These are phyloP conservation scores for Bruguiera hainesii DNA, from an alignment of 441 rosid genomes.

Conservation along the genomic window DNA sequence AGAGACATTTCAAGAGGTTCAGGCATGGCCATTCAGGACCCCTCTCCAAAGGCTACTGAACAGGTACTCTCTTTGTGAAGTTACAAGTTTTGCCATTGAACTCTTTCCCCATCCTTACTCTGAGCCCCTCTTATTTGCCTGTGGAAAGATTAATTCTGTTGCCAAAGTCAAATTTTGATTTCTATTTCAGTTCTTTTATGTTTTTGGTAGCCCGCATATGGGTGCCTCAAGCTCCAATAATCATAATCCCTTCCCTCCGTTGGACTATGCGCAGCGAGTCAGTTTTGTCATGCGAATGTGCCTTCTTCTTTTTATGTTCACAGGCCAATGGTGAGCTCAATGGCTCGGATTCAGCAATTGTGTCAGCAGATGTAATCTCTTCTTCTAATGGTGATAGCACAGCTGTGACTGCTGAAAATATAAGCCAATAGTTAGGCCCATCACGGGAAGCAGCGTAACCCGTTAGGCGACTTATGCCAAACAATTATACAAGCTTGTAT, in stretches of 20 bases:
- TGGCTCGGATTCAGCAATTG: conserved; percentile 15
- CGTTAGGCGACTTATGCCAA: no score
- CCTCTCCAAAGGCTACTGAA: conserved; percentile 28
- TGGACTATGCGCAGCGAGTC: background rate
- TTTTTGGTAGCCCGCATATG: no score
- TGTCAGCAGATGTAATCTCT: conserved; percentile 16
- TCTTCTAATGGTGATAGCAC: conserved; percentile 29
- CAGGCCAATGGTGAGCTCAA: conserved; percentile 31
- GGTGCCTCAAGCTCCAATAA: no score
- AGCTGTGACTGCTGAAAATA: conserved; percentile 18
- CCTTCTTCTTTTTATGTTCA: background rate
- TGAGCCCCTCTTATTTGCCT: no score
- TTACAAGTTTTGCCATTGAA: background rate
- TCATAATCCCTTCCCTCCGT: no score
- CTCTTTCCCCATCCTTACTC: no score
- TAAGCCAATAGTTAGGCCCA: no score
- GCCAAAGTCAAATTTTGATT: no score
- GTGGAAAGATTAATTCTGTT: no score
- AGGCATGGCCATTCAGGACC: conserved; percentile 21
- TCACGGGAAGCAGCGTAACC: no score
- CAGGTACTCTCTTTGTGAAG: conserved; percentile 23
- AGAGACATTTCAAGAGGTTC: conserved; percentile 36
- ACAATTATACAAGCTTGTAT: no score
- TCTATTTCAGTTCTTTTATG: no score
- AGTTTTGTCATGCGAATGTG: background rate